Base-by-base conservation (phyloP, 1,284 basidiomycete species). In the Peniophora sp. region DNA sequence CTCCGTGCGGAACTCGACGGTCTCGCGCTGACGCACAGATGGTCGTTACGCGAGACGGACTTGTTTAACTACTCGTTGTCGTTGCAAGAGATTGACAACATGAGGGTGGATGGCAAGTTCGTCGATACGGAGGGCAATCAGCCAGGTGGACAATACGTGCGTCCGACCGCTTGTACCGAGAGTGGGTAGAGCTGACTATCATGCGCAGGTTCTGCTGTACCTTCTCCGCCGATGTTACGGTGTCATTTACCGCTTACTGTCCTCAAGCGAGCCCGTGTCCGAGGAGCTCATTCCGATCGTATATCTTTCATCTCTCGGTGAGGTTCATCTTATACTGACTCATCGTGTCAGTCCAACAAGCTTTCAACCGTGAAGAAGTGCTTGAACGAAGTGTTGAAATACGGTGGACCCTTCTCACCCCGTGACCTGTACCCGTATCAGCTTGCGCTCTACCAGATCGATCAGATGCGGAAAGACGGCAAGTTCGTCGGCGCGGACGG, bases 191-290 rank as follows among this genome's bases (percentile, higher is more conserved):
- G 41, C 43, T 56, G 50, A 54, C 44, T 24, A 17, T 20, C 32
- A 54, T 32, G 50, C 37, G 3, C 59, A 96, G 93, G 92, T 94
- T 9, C 72, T 98, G 47, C 75, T 98, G 42, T 99, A 97, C 67
- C 78, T 98, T 32, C 75, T 99, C 50, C 77, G 96, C 58, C 81
- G 96, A 64, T 99, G 96, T 72, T 97, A 98, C 66, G 96, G 96
- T 56, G 78, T 98, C 50, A 95, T 97, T 60, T 98, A 97, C 69
- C 82, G 89, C 24, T 70, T 99, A 47, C 81, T 99, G 57, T 95
- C 94, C 22, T 95, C 94, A n/a, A 94, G 91, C 51, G 96, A 98
- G 69, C 97, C 97, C 0, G 94, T 99, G n/a, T 97, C 93, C 0
- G 95, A 97, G 66, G 95, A 98, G 66, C 72, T 98, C 27, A 97